These are phyloP conservation scores for Fimicolochytrium jonesii DNA, from an alignment of 192 early-diverging fungal genomes.

Conservation along the genomic window DNA sequence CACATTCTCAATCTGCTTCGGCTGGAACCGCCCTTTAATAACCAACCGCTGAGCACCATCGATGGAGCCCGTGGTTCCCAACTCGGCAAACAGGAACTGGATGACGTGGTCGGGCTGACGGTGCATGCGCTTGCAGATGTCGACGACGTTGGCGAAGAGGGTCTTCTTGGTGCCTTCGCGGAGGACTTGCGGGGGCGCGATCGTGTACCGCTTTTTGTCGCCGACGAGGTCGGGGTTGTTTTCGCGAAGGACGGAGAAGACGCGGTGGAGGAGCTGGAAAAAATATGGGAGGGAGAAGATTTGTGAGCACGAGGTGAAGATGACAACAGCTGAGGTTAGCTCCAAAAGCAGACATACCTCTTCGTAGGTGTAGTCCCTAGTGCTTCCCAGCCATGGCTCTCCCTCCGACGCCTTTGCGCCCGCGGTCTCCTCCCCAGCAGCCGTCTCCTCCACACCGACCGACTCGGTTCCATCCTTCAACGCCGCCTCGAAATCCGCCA, in stretches of 20 bases:
- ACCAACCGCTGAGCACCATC: conserved; percentile 90
- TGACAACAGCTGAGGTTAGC: not conserved
- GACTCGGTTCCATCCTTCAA: conserved; percentile 29
- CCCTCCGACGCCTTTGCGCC: too few species aligned
- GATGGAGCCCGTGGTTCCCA: conserved; percentile 96
- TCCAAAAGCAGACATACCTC: conserved; percentile 54
- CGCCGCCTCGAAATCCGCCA: conserved; percentile 74
- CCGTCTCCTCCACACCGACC: too few species aligned
- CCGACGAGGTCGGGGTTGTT: conserved; percentile 92
- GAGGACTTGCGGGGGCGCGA: conserved; percentile 85
- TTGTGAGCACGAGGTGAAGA: not conserved
- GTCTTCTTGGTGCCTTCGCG: conserved; percentile 96
- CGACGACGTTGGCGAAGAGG: conserved; percentile 91
- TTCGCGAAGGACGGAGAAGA: conserved; percentile 84
- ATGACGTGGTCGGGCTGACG: conserved; percentile 95
- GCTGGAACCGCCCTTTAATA: conserved; percentile 97
- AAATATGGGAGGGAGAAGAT: not conserved
- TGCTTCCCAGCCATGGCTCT: too few species aligned
- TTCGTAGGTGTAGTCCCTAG: conserved; percentile 89
- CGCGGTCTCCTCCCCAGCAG: too few species aligned
- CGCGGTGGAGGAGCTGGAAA: conserved; percentile 73
- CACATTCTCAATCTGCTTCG: conserved; percentile 98
- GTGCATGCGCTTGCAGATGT: conserved; percentile 92
- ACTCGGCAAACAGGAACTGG: conserved; percentile 96
- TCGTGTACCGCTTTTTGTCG: conserved; percentile 91